These are phyloP conservation scores for Sporothrix euskadiensis DNA, from an alignment of 2,329 filamentous ascomycete species.

Conservation along the genomic window DNA sequence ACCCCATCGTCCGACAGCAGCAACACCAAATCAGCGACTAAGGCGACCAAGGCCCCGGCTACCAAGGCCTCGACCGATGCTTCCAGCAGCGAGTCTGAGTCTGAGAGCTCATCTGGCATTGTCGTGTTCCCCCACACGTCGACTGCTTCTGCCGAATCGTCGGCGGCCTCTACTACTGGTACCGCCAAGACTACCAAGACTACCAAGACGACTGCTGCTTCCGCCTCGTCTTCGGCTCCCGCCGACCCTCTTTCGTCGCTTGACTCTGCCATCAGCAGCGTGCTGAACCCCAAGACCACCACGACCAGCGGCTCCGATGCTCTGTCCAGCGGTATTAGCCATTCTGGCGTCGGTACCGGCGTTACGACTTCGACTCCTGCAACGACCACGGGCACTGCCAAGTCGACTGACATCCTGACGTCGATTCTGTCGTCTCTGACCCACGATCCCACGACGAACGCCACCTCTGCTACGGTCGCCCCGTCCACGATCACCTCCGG, in stretches of 20 bases:
- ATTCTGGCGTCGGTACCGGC: conserved; percentile 25
- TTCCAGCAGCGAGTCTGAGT: conserved; percentile 30
- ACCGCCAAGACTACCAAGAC: conserved; percentile 17
- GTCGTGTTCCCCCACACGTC: conserved; percentile 23
- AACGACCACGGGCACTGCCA: conserved; percentile 4
- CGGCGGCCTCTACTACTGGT: not conserved
- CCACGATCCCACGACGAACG: conserved; percentile 5
- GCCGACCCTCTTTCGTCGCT: conserved; percentile 17
- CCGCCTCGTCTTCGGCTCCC: not conserved
- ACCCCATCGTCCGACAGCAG: not conserved
- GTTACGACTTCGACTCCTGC: not conserved
- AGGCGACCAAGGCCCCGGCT: not conserved
- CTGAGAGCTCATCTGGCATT: conserved; percentile 29
- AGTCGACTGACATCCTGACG: conserved; percentile 7
- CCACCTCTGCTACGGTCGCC: not conserved
- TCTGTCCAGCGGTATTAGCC: conserved; percentile 27
- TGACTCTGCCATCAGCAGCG: conserved; percentile 16
- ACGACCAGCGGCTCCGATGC: conserved; percentile 2
- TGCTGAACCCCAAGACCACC: not conserved
- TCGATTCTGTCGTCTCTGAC: conserved; percentile 25
- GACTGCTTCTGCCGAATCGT: not conserved
- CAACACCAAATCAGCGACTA: conserved; percentile 21
- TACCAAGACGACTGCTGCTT: not conserved
- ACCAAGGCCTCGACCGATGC: conserved; percentile 16
- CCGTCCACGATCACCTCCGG: not conserved